Percentiles rank a stretch among this genome's conserved stretches.
Conservation (phyloP, 2,329 filamentous ascomycete genomes). For the Aspergillus sclerotialis region DNA sequence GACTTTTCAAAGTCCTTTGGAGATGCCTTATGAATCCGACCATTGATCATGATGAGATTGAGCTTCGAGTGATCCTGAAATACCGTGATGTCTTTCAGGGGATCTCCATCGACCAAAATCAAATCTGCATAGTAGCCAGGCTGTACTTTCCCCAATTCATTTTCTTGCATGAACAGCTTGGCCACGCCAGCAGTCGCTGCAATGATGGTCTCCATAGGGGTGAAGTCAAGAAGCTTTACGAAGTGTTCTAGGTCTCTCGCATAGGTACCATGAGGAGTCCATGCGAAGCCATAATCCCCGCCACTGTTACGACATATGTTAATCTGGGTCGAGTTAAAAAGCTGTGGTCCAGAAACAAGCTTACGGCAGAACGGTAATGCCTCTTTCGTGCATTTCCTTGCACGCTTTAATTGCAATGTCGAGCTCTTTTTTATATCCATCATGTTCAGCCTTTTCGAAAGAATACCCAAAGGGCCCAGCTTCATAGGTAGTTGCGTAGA, state of each 20-base stretch:
- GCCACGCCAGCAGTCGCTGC: conserved; percentile 37
- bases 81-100: conserved; percentile 35
- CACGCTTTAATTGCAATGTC: conserved; percentile 23
- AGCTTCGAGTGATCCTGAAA: conserved; percentile 39
- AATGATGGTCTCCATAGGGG: conserved; percentile 38
- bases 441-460: conserved; percentile 32
- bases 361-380: conserved; percentile 41
- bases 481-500: conserved; percentile 28
- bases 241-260: conserved; percentile 43
- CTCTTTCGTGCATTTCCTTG: conserved; percentile 16
- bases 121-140: conserved; percentile 39
- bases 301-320: conserved; percentile 1
- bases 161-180: conserved; percentile 33
- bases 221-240: conserved; percentile 39
- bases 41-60: conserved; percentile 44
- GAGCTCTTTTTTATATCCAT: conserved; percentile 35
- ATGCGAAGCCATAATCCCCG: conserved; percentile 44
- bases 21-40: conserved; percentile 38
- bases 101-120: conserved; percentile 43
- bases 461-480: conserved; percentile 33
- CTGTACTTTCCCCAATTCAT: conserved; percentile 35
- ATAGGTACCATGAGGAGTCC: conserved; percentile 45
- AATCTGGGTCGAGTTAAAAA: background rate
- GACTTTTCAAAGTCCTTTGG: conserved; percentile 3
- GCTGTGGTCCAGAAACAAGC: conserved; percentile 8